A percentile compares a stretch with the other conserved stretches of the same genome.
Evolutionary conservation across 2,329 filamentous ascomycete genomes (phyloP).

Genomic region (Colletotrichum sp.): DNA sequence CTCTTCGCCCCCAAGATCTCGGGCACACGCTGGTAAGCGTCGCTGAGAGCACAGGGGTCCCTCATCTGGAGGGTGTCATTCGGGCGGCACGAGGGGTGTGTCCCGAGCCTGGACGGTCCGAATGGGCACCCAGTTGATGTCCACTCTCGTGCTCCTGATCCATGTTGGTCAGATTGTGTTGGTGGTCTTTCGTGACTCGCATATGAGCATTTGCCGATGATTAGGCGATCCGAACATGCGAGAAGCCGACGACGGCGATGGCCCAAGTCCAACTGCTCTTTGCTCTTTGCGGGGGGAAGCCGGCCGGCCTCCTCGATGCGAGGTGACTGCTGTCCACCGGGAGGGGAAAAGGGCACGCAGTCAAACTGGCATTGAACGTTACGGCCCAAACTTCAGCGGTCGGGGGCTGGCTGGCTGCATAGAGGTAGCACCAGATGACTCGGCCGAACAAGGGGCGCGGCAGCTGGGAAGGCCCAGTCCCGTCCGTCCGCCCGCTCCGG

Average conservation of each 20-base stretch:
- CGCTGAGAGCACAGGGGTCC: constrained; percentile 6
- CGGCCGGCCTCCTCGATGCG: neutral
- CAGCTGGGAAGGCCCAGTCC: constrained; percentile 7
- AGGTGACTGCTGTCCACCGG: neutral
- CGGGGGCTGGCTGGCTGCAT: neutral
- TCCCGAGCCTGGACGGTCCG: constrained; percentile 7
- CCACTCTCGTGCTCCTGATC: constrained; percentile 9
- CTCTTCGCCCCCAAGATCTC: constrained; percentile 22
- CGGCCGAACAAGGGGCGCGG: constrained; percentile 10
- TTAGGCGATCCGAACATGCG: constrained; percentile 14
- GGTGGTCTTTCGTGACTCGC: constrained; percentile 13
- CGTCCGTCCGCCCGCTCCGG: constrained; percentile 15
- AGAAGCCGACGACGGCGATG: neutral
- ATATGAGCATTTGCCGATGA: constrained; percentile 12
- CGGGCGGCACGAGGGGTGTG: neutral
- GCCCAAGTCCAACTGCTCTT: neutral
- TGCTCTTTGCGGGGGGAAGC: neutral
- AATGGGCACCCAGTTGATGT: neutral
- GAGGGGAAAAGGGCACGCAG: neutral
- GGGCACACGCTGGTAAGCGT: constrained; percentile 8
- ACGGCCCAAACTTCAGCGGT: neutral
- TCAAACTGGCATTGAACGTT: neutral
- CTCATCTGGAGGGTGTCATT: neutral
- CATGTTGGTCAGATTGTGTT: constrained; percentile 15
- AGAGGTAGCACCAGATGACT: neutral